Evolutionary conservation across 495 filamentous ascomycete genomes (phyloP).

Genomic region (Penicillium salamii): DNA sequence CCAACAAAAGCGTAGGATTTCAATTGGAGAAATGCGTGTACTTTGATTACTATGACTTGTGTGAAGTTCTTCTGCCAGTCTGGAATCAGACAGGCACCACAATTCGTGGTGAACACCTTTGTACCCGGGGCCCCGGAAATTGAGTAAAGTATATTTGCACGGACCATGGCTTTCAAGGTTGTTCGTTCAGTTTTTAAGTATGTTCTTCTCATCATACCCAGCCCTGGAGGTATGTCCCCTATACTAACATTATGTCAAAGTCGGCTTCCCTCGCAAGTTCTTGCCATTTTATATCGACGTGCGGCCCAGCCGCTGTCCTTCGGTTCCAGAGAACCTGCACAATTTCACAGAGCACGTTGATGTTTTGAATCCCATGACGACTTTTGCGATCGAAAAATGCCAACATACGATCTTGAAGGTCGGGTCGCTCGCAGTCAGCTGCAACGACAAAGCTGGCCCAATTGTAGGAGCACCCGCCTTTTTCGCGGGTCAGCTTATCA

Average conservation of each 20-base stretch:
- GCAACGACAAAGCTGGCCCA: slow-evolving; percentile 29
- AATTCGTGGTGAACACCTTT: too few relatives aligned
- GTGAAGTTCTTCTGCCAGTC: too few relatives aligned
- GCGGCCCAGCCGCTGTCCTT: slow-evolving; percentile 7
- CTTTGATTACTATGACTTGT: too few relatives aligned
- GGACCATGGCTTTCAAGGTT: too few relatives aligned
- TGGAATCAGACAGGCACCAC: too few relatives aligned
- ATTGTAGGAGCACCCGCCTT: slow-evolving; percentile 25
- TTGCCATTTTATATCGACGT: slow-evolving; percentile 23
- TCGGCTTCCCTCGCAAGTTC: slow-evolving; percentile 26
- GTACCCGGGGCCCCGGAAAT: too few relatives aligned
- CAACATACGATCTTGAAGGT: slow-evolving; percentile 21
- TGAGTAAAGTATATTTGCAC: too few relatives aligned
- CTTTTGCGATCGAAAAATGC: slow-evolving; percentile 20
- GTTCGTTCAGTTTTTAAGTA: too few relatives aligned
- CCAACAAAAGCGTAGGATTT: too few relatives aligned
- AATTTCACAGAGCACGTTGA: slow-evolving; percentile 20
- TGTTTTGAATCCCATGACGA: slow-evolving; percentile 23
- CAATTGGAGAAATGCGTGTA: too few relatives aligned
- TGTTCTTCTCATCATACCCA: too few relatives aligned
- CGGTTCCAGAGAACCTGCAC: slow-evolving; percentile 22
- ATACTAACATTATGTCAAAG: slow-evolving; percentile 30
- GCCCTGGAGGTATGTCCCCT: too few relatives aligned
- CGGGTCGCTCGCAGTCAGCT: slow-evolving; percentile 21
- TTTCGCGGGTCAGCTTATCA: slow-evolving; percentile 13